These are phyloP conservation scores for Vitis labrusca DNA, from an alignment of 164 flowering plant genomes.

Conservation along the genomic window DNA sequence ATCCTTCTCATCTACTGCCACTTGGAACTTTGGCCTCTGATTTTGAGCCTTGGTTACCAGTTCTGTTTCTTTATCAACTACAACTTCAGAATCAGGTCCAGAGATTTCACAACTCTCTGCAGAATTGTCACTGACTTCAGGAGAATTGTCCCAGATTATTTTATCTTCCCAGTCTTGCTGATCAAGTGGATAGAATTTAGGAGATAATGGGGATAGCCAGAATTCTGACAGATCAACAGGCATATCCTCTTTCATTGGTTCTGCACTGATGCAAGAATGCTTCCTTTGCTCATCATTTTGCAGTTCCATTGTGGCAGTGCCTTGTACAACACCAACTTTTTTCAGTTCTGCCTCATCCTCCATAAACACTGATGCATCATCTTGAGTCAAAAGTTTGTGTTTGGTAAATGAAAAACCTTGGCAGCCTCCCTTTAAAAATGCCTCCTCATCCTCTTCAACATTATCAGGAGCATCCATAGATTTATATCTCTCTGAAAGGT, in stretches of 20 bases:
- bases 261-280: conserved; percentile 53
- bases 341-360: conserved; percentile 29
- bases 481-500: conserved; percentile 57
- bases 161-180: conserved; percentile 87
- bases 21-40: conserved; percentile 21
- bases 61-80: conserved; percentile 30
- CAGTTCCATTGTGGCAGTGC: conserved; percentile 14
- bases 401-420: conserved; percentile 28
- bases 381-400: conserved; percentile 19
- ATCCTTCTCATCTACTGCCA: conserved; percentile 34
- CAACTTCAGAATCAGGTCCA: conserved; percentile 46
- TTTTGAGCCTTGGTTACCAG: conserved; percentile 16
- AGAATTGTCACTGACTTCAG: conserved; percentile 33
- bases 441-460: conserved; percentile 92
- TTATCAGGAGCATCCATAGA: conserved; percentile 42
- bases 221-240: conserved; percentile 27
- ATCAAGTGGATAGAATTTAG: conserved; percentile 68
- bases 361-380: conserved; percentile 16
- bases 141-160: conserved; percentile 80
- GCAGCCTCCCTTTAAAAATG: conserved; percentile 49
- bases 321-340: conserved; percentile 31
- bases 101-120: conserved; percentile 41
- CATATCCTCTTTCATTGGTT: conserved; percentile 58
- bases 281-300: conserved; percentile 27
- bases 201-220: conserved; percentile 32